These are phyloP conservation scores for Oryza meridionalis DNA, from an alignment of 176 grass and related monocot genomes.

Conservation along the genomic window DNA sequence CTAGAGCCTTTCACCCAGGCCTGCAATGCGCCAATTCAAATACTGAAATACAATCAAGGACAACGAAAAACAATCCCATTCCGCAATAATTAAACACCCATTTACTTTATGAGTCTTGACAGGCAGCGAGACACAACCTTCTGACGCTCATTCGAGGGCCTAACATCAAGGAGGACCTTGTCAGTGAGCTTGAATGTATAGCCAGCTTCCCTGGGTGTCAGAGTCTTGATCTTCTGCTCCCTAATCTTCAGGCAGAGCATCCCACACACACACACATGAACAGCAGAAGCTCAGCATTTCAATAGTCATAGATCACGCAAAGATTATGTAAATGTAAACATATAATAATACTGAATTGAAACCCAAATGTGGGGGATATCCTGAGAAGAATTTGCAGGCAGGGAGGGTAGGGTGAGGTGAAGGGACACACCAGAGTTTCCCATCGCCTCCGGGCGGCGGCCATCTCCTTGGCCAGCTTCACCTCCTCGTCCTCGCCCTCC, in stretches of 20 bases:
- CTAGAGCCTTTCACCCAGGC: constrained; percentile 95
- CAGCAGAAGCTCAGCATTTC: constrained; percentile 10
- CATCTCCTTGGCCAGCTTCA: constrained; percentile 82
- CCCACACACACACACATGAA: constrained; percentile 12
- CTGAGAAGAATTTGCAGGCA: background rate
- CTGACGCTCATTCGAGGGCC: constrained; percentile 76
- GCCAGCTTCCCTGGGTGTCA: constrained; percentile 92
- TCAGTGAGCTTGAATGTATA: constrained; percentile 85
- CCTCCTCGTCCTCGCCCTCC: constrained; percentile 83
- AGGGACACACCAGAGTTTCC: constrained; percentile 68
- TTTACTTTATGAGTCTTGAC: background rate
- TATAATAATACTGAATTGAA: constrained; percentile 1
- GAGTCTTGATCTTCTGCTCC: constrained; percentile 92
- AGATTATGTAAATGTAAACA: background rate
- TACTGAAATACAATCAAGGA: background rate
- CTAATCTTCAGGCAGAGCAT: constrained; percentile 74
- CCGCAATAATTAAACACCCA: background rate
- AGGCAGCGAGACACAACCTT: constrained; percentile 55
- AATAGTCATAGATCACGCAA: background rate
- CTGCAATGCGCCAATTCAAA: constrained; percentile 38
- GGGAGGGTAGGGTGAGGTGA: background rate
- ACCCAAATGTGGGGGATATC: background rate
- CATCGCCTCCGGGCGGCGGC: constrained; percentile 88
- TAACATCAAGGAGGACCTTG: constrained; percentile 89
- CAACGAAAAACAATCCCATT: background rate